Base-by-base conservation (phyloP, 2,329 filamentous ascomycete genomes). In the Xylariaceae sp. region DNA sequence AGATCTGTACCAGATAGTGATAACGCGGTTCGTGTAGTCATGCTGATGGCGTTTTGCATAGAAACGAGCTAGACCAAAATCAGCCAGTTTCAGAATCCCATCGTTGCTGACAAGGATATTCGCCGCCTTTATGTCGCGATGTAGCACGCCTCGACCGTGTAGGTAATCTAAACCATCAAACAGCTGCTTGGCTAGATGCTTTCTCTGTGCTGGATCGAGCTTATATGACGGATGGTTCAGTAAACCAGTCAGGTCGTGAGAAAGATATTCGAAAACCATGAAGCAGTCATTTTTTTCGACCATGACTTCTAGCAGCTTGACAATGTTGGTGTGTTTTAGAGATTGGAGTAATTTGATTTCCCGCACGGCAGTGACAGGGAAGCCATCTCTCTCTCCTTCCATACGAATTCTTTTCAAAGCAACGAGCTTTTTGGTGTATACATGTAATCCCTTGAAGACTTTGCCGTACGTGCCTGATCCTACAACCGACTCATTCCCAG, bases 261-360 rank as follows among this genome's bases (percentile, higher is more conserved):
- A 93, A 29, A 98, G 82, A 70, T 99, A 99, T 73, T 99, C 95
- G 63, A 99, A 99, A 2, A 99, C 95, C 95, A 99, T 99, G 75
- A 96, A 99, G 73, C 95, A 99, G 74, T 98, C 93, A 65, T 98
- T 98, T 70, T 89, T 90, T 75, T 99, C 95, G 2, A 99, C 95
- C 95, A 99, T 99, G 63, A 96, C 91, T 75, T 96, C 92, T 63
- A 90, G 86, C 18, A 96, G 77, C 41, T 87, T 86, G 54, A 96
- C 91, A 48, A 96, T 87, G 67, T 96, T 96, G 56, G 81, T 77
- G 67, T 96, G 91, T 60, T 88, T 87, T 20, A 96, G 80, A 2
- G 90, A 93, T 70, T 96, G 91, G n/a, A 96, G 80, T 20, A 96
- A 79, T 72, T 96, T 96, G 77, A 96, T 93, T 73, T 96, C 92